Evolutionary conservation across 139 green algal genomes (phyloP), one percentile per base, ranked within the genome.

Genomic region (Microglena sp.): DNA sequence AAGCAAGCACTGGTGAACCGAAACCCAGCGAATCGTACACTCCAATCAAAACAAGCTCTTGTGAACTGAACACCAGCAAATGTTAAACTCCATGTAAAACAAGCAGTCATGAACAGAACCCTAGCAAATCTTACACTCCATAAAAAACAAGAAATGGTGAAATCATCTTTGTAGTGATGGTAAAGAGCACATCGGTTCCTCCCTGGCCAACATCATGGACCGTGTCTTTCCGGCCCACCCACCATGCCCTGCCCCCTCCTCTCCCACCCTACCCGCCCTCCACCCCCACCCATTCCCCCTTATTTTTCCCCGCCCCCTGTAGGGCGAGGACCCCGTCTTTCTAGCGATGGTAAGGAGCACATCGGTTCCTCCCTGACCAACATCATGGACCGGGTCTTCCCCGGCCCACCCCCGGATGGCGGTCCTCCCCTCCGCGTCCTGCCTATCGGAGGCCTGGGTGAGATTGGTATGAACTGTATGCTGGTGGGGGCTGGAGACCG

Each of bases 391-490:
- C 55, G 53, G n/a, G 26, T 62, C 1, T 69, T 70, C 56, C 62
- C 71, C 43, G 87, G 87, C 1, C 87, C 87, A 8, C 86, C 87
- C 6, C 45, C 72, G 0, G 74, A 69, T 7, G 55, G 85, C 22
- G 92, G 90, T 1, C 83, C 85, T 0, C 93, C 93, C 5, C 73
- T 99, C 27, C 81, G 93, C 0, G 69, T 99, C 8, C 74, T 99
- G 67, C 94, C 94, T n/a, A 89, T 99, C 27, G 94, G 94, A 2
- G 94, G 94, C 1, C 77, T 99, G 32, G 94, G 94, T 0, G 94
- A 99, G 77, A 99, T 99, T 64, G 94, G 94, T 67, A 99, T 99
- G 94, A 99, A 99, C 81, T 99, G 94, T 86, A 98, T 98, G 94
- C 82, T 99, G 27, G 77, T 98, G 21, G 94, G 94, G 1, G 78